Evolutionary conservation across 192 early-diverging fungal genomes (phyloP).

Genomic region (Martensiomyces pterosporus): DNA sequence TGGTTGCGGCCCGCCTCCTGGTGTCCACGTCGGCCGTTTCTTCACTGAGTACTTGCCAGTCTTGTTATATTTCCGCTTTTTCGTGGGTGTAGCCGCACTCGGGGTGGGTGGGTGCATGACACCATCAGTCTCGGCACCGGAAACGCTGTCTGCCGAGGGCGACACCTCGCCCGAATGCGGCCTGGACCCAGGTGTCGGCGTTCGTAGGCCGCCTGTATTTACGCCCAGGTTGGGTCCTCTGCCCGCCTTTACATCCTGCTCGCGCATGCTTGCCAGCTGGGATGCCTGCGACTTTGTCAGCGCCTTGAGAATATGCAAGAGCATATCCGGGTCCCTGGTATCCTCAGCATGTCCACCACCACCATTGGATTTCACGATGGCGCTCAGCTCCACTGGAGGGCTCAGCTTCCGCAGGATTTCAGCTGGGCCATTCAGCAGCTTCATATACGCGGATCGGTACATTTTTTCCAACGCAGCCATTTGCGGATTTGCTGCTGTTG

Average conservation of each 20-base stretch:
- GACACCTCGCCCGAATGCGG: constrained; percentile 35
- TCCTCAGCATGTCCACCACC: too few relatives aligned
- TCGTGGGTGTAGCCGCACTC: constrained; percentile 14
- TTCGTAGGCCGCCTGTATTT: constrained; percentile 7
- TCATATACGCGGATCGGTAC: constrained; percentile 47
- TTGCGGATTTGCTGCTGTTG: background rate
- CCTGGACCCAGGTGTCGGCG: constrained; percentile 11
- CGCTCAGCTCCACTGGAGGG: constrained; percentile 36
- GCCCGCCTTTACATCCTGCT: constrained; percentile 9
- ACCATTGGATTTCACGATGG: constrained; percentile 19
- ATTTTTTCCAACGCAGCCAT: constrained; percentile 37
- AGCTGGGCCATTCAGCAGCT: constrained; percentile 31
- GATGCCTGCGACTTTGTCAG: constrained; percentile 41
- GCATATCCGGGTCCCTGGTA: background rate
- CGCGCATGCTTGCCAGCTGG: constrained; percentile 45
- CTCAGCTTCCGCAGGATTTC: constrained; percentile 30
- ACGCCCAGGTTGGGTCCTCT: constrained; percentile 1
- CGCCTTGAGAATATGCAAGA: constrained; percentile 39
- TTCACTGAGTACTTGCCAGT: constrained; percentile 30
- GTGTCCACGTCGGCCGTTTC: constrained; percentile 2
- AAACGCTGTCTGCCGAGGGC: constrained; percentile 19
- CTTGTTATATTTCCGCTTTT: constrained; percentile 40
- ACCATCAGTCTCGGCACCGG: constrained; percentile 23
- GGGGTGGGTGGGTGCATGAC: constrained; percentile 5
- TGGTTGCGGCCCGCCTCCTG: too few relatives aligned